Base-by-base conservation (phyloP, 2,329 filamentous ascomycete species). In the Fusarium sp. region DNA sequence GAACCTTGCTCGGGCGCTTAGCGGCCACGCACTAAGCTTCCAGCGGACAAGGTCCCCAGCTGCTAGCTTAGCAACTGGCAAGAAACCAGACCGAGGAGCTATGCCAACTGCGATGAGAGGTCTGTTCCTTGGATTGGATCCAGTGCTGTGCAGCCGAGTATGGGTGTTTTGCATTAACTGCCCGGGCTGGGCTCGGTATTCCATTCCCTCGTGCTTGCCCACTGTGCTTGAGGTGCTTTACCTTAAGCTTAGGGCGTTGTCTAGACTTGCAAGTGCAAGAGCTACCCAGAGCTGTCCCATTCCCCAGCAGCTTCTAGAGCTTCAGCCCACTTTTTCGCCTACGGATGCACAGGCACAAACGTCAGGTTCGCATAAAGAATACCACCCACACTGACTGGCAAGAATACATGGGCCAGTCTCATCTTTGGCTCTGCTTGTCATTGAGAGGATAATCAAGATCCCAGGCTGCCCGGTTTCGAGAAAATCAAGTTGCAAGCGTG, bases 1-100 rank as follows among this genome's bases (percentile, higher is more conserved):
- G 60, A 68, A 77, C 72, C 72, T 52, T 75, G 67, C 68, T 66
- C 62, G 64, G 75, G 76, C 76, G 76, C 76, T 76, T 78, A 77
- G 62, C 54, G 66, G 71, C 59, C 67, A 64, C 40, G 67, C 70
- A 60, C 56, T 70, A 66, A 59, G 37, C 35, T 18, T 52, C 42
- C 29, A 70, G 54, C 52, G 64, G 62, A 45, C 61, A 66, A 62
- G 67, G 62, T 52, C 56, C 60, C 45, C 29, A 60, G 54, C 42
- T 61, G 66, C 42, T 50, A 35, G 50, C 52, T 34, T 34, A 40
- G 57, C 52, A 69, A 70, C 52, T 57, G n/a, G 31, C n/a, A 37
- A 57, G 31, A 37, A 37, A 57, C 29, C 52, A 31, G 34, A 20
- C 29, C 38, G 38, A 61, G 35, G 22, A 60, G 59, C 69, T 64